Conservation (phyloP, 805 yeast species). For the Candida endomychidarum region DNA sequence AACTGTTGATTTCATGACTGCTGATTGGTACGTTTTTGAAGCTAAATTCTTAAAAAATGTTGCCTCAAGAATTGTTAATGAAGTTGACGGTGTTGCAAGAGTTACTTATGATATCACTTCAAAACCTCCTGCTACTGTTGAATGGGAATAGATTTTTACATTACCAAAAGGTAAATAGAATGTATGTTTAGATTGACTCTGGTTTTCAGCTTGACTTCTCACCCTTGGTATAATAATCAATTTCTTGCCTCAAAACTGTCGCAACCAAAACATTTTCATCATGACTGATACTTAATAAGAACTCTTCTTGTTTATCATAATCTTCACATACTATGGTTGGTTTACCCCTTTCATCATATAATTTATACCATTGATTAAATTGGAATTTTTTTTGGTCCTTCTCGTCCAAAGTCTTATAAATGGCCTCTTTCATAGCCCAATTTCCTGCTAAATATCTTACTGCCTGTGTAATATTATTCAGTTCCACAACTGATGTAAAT, state of each 20-base stretch:
- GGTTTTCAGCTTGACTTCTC: neutral
- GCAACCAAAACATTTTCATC: conserved; percentile 62
- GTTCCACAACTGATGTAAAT: conserved; percentile 20
- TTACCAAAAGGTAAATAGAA: too few species aligned
- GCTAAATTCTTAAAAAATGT: conserved; percentile 89
- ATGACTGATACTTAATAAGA: conserved; percentile 59
- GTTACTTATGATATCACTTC: conserved; percentile 98
- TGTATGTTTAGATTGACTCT: neutral
- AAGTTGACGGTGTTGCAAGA: conserved; percentile 98
- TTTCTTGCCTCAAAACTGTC: conserved; percentile 47
- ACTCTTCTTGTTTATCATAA: conserved; percentile 42
- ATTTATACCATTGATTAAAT: conserved; percentile 62
- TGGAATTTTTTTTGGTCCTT: conserved; percentile 50
- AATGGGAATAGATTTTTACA: conserved; percentile 83
- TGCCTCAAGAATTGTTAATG: conserved; percentile 95
- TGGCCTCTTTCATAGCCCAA: conserved; percentile 79
- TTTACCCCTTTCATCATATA: conserved; percentile 38
- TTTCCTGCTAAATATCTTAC: conserved; percentile 47
- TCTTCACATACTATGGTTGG: conserved; percentile 41
- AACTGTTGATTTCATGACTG: conserved; percentile 98
- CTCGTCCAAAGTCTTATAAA: conserved; percentile 57
- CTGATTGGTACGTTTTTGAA: conserved; percentile 97
- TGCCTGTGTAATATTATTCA: conserved; percentile 23
- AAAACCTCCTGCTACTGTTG: conserved; percentile 99
- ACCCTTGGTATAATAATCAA: conserved; percentile 7